phyloP scores from a whole-genome alignment of 2,329 filamentous ascomycete species.

The Penicillium rolfsii region DNA sequence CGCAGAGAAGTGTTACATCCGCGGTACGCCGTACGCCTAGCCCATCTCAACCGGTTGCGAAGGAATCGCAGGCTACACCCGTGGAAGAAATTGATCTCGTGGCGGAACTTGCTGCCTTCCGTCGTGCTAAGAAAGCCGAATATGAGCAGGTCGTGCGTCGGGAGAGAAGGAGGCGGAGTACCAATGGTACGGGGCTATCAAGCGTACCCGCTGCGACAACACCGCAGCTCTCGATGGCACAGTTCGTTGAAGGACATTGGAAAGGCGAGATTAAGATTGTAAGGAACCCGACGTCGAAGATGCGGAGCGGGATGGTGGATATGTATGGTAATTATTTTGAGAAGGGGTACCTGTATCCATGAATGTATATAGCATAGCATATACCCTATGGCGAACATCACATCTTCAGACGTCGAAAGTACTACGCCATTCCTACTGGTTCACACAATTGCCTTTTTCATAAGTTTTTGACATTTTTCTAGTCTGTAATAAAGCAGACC shows the following conservation, averaged over 20 bases:
- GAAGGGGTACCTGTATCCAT: slow-evolving; percentile 57
- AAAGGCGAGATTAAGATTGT: slow-evolving; percentile 62
- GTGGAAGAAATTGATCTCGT: slow-evolving; percentile 54
- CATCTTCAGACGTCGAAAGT: too few species aligned
- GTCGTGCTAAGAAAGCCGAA: slow-evolving; percentile 55
- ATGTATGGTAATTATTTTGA: slow-evolving; percentile 60
- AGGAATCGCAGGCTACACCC: slow-evolving; percentile 13
- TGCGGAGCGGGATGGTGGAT: slow-evolving; percentile 51
- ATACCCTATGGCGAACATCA: neutral
- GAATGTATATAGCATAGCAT: slow-evolving; percentile 21
- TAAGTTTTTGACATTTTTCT: slow-evolving; percentile 31
- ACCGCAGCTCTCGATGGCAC: slow-evolving; percentile 34
- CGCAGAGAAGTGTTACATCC: slow-evolving; percentile 12
- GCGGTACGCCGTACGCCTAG: slow-evolving; percentile 7
- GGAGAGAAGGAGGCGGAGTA: slow-evolving; percentile 31
- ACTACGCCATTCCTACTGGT: neutral
- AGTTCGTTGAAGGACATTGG: slow-evolving; percentile 62
- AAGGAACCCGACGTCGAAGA: slow-evolving; percentile 47
- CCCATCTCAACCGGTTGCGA: slow-evolving; percentile 4
- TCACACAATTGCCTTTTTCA: slow-evolving; percentile 10
- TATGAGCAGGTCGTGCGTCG: slow-evolving; percentile 46
- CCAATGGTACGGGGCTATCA: slow-evolving; percentile 28
- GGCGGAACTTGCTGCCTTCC: slow-evolving; percentile 57
- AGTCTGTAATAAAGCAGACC: slow-evolving; percentile 16
- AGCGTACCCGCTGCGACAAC: slow-evolving; percentile 19